Evolutionary conservation across 345 rosid species (phyloP).

Genomic region (Gossypium rotundifolium): DNA sequence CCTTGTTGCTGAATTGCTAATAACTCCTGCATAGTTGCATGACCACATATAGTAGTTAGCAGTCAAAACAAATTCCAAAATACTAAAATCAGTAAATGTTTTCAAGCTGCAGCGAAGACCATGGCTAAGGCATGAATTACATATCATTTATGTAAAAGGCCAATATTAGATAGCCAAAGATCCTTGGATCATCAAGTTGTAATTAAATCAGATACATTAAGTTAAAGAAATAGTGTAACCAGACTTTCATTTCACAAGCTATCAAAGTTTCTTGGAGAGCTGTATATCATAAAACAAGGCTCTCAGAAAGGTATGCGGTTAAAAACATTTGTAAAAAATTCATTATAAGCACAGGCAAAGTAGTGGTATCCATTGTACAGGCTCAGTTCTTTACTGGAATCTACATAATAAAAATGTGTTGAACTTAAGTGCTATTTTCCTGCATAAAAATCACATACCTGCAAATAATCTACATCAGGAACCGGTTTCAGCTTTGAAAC

Average conservation of each 20-base stretch:
- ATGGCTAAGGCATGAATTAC: not conserved
- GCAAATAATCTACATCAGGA: constrained; percentile 88
- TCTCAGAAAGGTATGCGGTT: not conserved
- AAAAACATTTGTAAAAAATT: not conserved
- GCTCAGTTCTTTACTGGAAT: not conserved
- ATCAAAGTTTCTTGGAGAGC: not conserved
- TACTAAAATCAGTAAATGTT: constrained; percentile 2
- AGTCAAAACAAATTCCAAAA: not conserved
- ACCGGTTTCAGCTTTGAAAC: constrained; percentile 63
- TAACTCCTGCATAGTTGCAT: constrained; percentile 61
- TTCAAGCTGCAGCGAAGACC: not conserved
- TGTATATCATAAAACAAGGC: not conserved
- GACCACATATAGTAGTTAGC: not conserved
- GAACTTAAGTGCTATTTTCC: not conserved
- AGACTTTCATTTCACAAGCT: not conserved
- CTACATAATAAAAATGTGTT: not conserved
- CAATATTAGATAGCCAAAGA: not conserved
- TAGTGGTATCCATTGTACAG: not conserved
- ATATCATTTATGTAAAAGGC: not conserved
- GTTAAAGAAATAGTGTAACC: not conserved
- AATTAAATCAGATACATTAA: not conserved
- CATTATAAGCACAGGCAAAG: not conserved
- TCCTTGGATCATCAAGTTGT: not conserved
- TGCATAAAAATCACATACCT: constrained; percentile 35
- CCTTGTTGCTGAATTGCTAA: constrained; percentile 99